These are phyloP conservation scores for Nissolia schottii DNA, from an alignment of 306 rosid species.

Conservation along the genomic window DNA sequence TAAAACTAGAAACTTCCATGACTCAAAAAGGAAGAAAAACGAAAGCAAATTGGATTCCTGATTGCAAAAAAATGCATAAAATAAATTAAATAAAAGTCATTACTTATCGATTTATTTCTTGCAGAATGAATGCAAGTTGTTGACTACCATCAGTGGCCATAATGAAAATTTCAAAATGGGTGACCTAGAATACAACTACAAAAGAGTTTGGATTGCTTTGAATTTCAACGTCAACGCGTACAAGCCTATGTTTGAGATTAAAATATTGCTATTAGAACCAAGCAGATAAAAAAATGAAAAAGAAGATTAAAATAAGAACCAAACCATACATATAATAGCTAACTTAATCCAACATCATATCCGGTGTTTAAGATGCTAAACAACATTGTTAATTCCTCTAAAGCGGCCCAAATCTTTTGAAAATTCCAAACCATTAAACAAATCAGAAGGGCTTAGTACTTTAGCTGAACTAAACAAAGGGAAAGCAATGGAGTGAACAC, in stretches of 20 bases:
- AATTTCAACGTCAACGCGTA: conserved; percentile 8
- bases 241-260: neutral
- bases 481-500: neutral
- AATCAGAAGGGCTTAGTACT: neutral
- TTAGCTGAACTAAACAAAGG: neutral
- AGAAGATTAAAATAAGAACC: neutral
- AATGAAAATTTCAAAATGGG: conserved; percentile 3
- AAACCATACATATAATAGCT: neutral
- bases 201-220: neutral
- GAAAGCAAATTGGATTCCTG: neutral
- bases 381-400: conserved; percentile 6
- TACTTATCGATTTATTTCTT: neutral
- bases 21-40: neutral
- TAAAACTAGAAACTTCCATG: neutral
- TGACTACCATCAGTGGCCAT: neutral
- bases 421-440: conserved; percentile 9
- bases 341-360: neutral
- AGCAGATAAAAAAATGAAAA: neutral
- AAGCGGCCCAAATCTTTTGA: neutral
- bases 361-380: conserved; percentile 25
- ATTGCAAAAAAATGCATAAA: neutral
- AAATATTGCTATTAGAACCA: neutral
- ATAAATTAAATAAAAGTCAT: neutral
- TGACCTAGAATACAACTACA: neutral
- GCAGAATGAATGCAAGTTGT: neutral